A percentile compares a stretch with the other conserved stretches of the same genome.
Conservation (phyloP, 2,329 filamentous ascomycete species). For the Nemania sp. region DNA sequence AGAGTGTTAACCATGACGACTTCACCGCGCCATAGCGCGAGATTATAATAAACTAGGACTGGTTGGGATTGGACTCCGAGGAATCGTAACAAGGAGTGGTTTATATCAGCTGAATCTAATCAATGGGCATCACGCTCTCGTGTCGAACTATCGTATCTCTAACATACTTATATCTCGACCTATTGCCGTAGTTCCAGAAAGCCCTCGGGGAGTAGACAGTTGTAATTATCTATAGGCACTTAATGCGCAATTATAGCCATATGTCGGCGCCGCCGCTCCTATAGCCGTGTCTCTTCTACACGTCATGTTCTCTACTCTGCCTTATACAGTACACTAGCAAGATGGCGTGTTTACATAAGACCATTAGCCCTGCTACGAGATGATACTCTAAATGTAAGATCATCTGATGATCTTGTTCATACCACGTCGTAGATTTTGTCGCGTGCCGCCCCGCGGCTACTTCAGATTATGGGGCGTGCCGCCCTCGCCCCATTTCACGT, state of each 20-base stretch:
- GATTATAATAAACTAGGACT: slow-evolving; percentile 3
- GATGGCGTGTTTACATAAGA: neutral
- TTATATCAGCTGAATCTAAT: neutral
- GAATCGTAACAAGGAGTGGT: neutral
- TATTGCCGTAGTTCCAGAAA: neutral
- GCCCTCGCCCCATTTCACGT: slow-evolving; percentile 11
- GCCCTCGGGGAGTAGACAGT: neutral
- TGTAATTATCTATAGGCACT: neutral
- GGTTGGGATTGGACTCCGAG: neutral
- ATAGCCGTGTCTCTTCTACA: neutral
- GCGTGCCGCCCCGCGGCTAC: neutral
- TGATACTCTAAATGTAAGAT: neutral
- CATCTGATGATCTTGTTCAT: neutral
- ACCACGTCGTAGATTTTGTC: neutral
- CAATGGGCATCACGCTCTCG: neutral
- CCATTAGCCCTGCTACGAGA: neutral
- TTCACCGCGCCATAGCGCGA: slow-evolving; percentile 4
- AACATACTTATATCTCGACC: neutral
- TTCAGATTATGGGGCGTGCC: neutral
- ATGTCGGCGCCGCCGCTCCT: neutral
- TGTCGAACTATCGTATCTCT: neutral
- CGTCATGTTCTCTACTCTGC: neutral
- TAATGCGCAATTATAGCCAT: neutral
- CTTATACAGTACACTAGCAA: neutral
- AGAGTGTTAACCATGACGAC: neutral